Percentiles rank a stretch among this genome's conserved stretches.
These are phyloP conservation scores for Geotrichum aggregatum DNA, from an alignment of 1,139 yeast species.

Conservation along the genomic window DNA sequence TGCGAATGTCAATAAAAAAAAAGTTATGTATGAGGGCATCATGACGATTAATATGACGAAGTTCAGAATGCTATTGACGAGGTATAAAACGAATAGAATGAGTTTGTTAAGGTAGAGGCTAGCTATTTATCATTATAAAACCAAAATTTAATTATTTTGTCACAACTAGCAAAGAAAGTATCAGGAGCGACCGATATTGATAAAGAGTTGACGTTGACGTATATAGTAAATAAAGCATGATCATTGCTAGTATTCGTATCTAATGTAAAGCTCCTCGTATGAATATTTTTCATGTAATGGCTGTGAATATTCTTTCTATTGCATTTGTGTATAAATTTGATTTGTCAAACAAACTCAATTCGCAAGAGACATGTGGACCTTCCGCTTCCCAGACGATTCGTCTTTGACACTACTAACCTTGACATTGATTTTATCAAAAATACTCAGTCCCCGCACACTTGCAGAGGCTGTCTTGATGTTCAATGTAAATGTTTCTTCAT, in stretches of 20 bases:
- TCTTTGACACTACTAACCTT: conserved; percentile 78
- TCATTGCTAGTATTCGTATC: too few species aligned
- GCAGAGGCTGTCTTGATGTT: conserved; percentile 51
- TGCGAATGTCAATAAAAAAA: too few species aligned
- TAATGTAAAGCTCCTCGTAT: too few species aligned
- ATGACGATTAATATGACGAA: background rate
- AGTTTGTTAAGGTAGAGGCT: too few species aligned
- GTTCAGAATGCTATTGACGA: background rate
- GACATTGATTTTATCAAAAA: conserved; percentile 82
- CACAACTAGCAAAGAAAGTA: too few species aligned
- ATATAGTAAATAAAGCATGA: too few species aligned
- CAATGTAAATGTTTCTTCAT: conserved; percentile 73
- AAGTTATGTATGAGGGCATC: background rate
- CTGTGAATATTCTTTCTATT: background rate
- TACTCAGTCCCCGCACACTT: conserved; percentile 48
- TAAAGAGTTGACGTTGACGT: too few species aligned
- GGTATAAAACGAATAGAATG: background rate
- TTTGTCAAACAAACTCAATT: background rate
- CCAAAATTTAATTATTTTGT: too few species aligned
- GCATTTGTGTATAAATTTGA: background rate
- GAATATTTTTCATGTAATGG: background rate
- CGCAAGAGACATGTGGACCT: conserved; percentile 59
- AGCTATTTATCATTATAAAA: too few species aligned
- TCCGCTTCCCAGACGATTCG: conserved; percentile 87
- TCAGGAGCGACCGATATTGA: too few species aligned